Evolutionary conservation across 2,329 filamentous ascomycete species (phyloP).

Genomic region (Didymella segeticola): DNA sequence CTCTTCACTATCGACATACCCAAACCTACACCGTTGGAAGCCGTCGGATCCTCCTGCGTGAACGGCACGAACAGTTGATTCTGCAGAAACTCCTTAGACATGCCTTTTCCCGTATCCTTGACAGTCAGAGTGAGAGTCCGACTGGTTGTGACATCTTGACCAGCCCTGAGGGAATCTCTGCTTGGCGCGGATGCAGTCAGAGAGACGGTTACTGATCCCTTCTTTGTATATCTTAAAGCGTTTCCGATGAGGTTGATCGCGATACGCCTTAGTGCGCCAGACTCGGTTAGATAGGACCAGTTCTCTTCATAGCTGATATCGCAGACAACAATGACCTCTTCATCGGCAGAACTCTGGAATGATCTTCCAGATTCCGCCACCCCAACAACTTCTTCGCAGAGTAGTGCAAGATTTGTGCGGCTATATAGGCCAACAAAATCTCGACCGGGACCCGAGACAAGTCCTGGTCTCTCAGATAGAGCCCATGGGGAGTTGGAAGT

Average conservation of each 20-base stretch:
- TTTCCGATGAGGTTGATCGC: conserved; percentile 32
- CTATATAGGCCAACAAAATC: conserved; percentile 21
- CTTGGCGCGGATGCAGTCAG: background rate
- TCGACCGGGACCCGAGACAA: conserved; percentile 10
- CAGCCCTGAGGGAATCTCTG: background rate
- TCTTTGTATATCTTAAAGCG: conserved; percentile 27
- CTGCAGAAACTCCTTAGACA: conserved; percentile 25
- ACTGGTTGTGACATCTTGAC: background rate
- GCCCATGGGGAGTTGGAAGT: conserved; percentile 14
- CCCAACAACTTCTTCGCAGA: conserved; percentile 5
- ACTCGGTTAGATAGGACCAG: conserved; percentile 14
- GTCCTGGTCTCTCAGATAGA: conserved; percentile 5
- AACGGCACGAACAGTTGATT: conserved; percentile 26
- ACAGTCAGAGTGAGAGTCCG: conserved; percentile 33
- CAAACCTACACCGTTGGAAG: conserved; percentile 24
- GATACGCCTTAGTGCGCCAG: conserved; percentile 22
- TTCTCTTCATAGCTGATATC: conserved; percentile 1
- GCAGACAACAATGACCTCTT: background rate
- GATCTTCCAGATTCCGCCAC: conserved; percentile 5
- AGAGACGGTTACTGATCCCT: conserved; percentile 10
- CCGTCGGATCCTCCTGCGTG: conserved; percentile 24
- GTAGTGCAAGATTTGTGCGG: conserved; percentile 10
- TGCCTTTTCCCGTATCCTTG: conserved; percentile 29
- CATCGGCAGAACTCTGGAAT: background rate
- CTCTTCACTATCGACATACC: conserved; percentile 31